Evolutionary conservation across 371 early-diverging fungal genomes (phyloP), one percentile per base, ranked within the genome.

Genomic region (Rhizopus arrhizus): DNA sequence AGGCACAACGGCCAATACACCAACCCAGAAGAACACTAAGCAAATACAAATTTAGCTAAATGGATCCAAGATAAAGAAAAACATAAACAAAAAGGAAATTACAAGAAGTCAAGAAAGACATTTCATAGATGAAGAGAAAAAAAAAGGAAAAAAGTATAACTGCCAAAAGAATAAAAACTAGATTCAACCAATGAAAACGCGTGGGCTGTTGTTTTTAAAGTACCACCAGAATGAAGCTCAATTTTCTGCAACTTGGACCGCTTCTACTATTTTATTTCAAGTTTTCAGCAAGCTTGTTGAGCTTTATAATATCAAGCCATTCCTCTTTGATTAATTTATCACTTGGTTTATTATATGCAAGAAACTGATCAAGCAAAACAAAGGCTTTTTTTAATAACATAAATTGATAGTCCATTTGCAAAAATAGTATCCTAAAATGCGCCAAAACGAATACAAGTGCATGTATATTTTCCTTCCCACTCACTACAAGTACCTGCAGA

Each of bases 251-350:
- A 4, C 7, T 33, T 42, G 11, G 9, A 7, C 13, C 12, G 42
- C 22, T 16, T 48, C 48, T 58, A 28, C 43, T 59, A 7, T 59
- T 7, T 29, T 35, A 11, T 43, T 8, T 49, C 15, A 54, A 64
- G 29, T 58, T 64, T 32, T 22, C 41, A 47, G 80, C 64, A 61
- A 83, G 81, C 22, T 69, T 55, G 5, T 75, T 64, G 11, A 84
- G 70, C 57, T 75, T 80, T 31, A 34, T 59, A 32, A 36, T 41
- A 55, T 81, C 79, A 49, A 79, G 80, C 66, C 78, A 78, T 11
- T 81, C 84, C 12, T 72, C 74, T 55, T 81, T 80, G 3, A 81
- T 79, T 48, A 84, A 64, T 40, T 61, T 66, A 12, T 72, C 77
- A 40, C 72, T 72, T 40, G 76, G 72, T 22, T 22, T 22, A 22